Conservation (phyloP, 1,284 basidiomycete genomes). For the Exobasidium cylindrosporum region DNA sequence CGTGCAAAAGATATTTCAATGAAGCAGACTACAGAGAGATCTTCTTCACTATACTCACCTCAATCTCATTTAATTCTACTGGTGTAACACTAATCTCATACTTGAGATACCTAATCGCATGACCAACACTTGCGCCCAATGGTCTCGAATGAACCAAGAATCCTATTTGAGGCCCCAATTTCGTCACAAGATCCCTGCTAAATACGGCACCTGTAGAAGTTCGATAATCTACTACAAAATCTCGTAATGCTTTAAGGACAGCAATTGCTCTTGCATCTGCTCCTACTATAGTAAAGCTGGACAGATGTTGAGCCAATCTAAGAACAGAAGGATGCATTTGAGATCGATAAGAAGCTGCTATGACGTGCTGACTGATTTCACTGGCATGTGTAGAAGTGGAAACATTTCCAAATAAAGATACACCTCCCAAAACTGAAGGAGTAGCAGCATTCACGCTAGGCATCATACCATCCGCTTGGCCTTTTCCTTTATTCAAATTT, state of each 20-base stretch:
- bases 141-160: slow-evolving; percentile 81
- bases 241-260: slow-evolving; percentile 43
- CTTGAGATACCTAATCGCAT: slow-evolving; percentile 90
- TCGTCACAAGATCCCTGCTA: slow-evolving; percentile 46
- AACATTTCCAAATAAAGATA: slow-evolving; percentile 48
- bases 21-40: background rate
- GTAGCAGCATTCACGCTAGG: background rate
- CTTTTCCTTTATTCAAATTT: background rate
- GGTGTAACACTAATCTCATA: slow-evolving; percentile 88
- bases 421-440: slow-evolving; percentile 13
- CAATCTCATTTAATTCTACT: slow-evolving; percentile 87
- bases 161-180: slow-evolving; percentile 69
- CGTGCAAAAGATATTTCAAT: slow-evolving; percentile 7
- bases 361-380: slow-evolving; percentile 4
- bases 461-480: background rate
- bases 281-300: slow-evolving; percentile 47
- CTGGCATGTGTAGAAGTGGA: slow-evolving; percentile 15
- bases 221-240: slow-evolving; percentile 52
- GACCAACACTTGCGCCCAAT: slow-evolving; percentile 92
- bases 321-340: slow-evolving; percentile 49
- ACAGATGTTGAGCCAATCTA: slow-evolving; percentile 37
- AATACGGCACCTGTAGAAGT: slow-evolving; percentile 50
- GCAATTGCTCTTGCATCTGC: slow-evolving; percentile 51
- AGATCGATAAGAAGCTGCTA: slow-evolving; percentile 8
- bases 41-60: slow-evolving; percentile 63